Base-by-base conservation (phyloP, 108 stramenopile species). In the Thalassiosira profunda region DNA sequence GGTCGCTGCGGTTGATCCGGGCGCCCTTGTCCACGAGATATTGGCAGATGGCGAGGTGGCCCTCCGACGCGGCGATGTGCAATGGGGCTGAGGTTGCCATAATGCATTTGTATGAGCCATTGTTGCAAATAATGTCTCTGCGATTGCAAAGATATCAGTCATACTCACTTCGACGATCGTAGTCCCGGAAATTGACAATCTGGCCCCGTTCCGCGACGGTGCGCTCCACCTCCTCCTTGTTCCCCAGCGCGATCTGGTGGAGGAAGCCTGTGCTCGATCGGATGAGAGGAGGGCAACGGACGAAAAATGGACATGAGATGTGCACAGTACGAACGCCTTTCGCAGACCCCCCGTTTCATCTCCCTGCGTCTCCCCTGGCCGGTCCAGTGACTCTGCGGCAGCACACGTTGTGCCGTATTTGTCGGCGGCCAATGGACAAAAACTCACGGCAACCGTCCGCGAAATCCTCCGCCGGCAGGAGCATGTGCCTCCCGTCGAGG, bases 11-110 rank as follows among this genome's bases (percentile, higher is more conserved):
- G 36, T 78, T 83, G 31, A 84, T 43, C 17, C 82, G 41, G 0
- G 84, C 84, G 3, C 89, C 81, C 4, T 41, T 14, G 3, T 74
- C 15, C 0, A 73, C 45, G 6, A 89, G 52, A 37, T 24, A 56
- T 20, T 67, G 20, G 20, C 82, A 67, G 1, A 89, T 67, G 36
- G 40, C 65, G 25, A 84, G n/a, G 56, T 84, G 83, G 5, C 88
- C 88, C 53, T 84, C 84, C 18, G 67, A 67, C 10, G 77, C 72
- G 11, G 89, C 86, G 10, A 90, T 36, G 63, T 90, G 89, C 65
- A 86, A 44, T 26, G 67, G 75, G 17, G 66, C 43, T 62, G n/a
- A 38, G n/a, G n/a, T n/a, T n/a, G n/a, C n/a, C n/a, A n/a, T n/a
- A n/a, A n/a, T n/a, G n/a, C n/a, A n/a, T n/a, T n/a, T n/a, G n/a